Conservation (phyloP, 768 basidiomycete species). For the Phanerochaete carnosa region DNA sequence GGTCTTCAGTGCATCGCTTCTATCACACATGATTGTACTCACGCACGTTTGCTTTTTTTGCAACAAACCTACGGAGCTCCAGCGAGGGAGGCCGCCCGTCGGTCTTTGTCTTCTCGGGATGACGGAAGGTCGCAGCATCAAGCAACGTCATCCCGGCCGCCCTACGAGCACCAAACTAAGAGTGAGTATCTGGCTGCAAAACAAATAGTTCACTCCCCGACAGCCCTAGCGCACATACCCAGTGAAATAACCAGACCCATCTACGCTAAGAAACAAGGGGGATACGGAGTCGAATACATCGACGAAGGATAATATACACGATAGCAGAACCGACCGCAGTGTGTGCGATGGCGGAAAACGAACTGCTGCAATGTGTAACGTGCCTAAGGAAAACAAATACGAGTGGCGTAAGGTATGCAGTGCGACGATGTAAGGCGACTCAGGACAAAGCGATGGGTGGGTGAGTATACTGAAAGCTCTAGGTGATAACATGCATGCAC, state of each 20-base stretch:
- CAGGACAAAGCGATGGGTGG: constrained; percentile 4
- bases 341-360: background rate
- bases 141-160: background rate
- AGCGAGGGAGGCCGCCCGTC: too few species aligned
- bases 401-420: constrained; percentile 10
- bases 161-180: background rate
- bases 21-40: too few species aligned
- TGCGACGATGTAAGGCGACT: constrained; percentile 9
- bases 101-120: too few species aligned
- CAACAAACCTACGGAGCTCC: too few species aligned
- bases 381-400: constrained; percentile 2
- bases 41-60: too few species aligned
- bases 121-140: background rate
- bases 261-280: background rate
- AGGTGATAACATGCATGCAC: constrained; percentile 5
- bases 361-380: background rate
- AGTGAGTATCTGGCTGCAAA: background rate
- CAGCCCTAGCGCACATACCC: background rate
- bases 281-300: constrained; percentile 10
- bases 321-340: constrained; percentile 8
- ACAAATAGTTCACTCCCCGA: background rate
- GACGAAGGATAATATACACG: constrained; percentile 12
- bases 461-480: constrained; percentile 7
- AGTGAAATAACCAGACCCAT: background rate
- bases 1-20: too few species aligned